Conservation (phyloP, 257 asterid genomes). For the Phtheirospermum japonicum region DNA sequence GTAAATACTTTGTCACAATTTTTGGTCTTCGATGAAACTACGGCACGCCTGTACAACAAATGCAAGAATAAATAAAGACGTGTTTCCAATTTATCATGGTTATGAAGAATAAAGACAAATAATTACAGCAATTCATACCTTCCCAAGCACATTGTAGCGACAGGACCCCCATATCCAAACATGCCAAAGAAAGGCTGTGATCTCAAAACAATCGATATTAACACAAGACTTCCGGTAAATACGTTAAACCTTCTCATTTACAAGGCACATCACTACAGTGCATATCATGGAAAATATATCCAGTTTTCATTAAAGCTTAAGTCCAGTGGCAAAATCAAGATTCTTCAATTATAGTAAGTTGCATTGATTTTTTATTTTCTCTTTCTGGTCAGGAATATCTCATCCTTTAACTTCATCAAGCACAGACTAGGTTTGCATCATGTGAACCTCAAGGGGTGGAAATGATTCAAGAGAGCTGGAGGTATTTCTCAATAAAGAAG, state of each 20-base stretch:
- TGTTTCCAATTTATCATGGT: neutral
- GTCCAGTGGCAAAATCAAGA: neutral
- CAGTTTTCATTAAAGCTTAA: slow-evolving; percentile 1
- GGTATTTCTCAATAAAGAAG: neutral
- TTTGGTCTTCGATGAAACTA: slow-evolving; percentile 65
- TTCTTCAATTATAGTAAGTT: neutral
- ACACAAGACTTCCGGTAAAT: neutral
- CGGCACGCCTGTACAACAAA: slow-evolving; percentile 42
- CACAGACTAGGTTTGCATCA: neutral
- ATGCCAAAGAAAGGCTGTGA: slow-evolving; percentile 82
- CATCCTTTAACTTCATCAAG: slow-evolving; percentile 3
- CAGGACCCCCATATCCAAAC: slow-evolving; percentile 82
- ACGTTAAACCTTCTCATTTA: slow-evolving; percentile 10
- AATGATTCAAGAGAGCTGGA: neutral
- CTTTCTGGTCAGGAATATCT: neutral
- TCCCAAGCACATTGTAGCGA: slow-evolving; percentile 79
- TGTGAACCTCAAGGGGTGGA: neutral
- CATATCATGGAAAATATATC: neutral
- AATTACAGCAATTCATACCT: slow-evolving; percentile 42
- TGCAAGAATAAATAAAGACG: slow-evolving; percentile 4
- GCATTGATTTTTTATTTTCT: neutral
- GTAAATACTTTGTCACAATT: slow-evolving; percentile 48
- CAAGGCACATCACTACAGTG: neutral
- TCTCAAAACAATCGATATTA: slow-evolving; percentile 21
- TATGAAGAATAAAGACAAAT: slow-evolving; percentile 15